A percentile compares a stretch with the other conserved stretches of the same genome.
These are phyloP conservation scores for Acer saccharum DNA, from an alignment of 345 rosid genomes.

Conservation along the genomic window DNA sequence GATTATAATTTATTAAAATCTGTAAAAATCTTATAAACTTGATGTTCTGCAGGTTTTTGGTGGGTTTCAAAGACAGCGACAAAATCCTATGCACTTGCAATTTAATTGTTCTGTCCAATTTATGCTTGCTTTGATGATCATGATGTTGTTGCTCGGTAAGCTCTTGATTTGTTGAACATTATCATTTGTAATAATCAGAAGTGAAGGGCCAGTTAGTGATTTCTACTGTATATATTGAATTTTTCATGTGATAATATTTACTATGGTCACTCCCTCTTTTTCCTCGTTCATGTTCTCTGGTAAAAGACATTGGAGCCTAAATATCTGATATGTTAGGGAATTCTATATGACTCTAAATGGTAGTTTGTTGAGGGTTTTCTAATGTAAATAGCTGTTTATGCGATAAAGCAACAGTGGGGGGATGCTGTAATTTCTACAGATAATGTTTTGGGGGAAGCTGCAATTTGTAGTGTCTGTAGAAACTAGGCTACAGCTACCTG, in stretches of 20 bases:
- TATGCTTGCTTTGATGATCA: conserved; percentile 61
- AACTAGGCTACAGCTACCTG: neutral
- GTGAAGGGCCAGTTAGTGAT: neutral
- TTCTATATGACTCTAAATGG: neutral
- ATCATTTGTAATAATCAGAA: neutral
- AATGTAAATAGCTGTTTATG: neutral
- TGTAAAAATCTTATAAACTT: conserved; percentile 13
- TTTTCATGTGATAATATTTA: neutral
- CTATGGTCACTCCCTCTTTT: neutral
- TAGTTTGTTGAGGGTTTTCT: neutral
- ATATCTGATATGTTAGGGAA: neutral
- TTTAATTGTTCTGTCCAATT: conserved; percentile 59
- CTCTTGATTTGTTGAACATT: conserved; percentile 16
- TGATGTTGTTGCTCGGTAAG: conserved; percentile 75
- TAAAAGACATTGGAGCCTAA: neutral
- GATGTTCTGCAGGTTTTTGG: conserved; percentile 45
- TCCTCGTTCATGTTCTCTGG: neutral
- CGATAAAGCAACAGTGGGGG: neutral
- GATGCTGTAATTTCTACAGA: neutral
- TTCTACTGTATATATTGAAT: neutral
- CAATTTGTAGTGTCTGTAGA: neutral
- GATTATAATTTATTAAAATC: conserved; percentile 6
- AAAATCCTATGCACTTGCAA: conserved; percentile 43
- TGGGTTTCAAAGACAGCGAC: conserved; percentile 50
- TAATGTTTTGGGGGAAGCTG: too few relatives aligned